These are phyloP conservation scores for Arabis alpina DNA, from an alignment of 345 rosid genomes.

Conservation along the genomic window DNA sequence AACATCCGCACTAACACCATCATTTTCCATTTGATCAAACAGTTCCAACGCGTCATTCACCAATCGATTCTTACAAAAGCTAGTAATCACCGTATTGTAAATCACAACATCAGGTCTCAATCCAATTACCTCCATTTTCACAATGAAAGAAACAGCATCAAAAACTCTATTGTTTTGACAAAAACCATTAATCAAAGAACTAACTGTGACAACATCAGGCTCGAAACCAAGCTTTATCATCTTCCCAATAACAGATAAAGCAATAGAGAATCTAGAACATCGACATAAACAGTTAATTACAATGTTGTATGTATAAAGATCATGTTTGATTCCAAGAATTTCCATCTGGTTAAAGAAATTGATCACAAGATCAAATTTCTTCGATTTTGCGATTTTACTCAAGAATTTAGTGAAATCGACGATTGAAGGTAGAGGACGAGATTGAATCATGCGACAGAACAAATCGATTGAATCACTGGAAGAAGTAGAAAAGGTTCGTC, in stretches of 20 bases:
- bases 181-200: conserved; percentile 35
- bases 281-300: conserved; percentile 39
- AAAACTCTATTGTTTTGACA: conserved; percentile 31
- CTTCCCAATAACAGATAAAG: conserved; percentile 40
- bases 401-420: conserved; percentile 30
- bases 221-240: conserved; percentile 37
- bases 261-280: conserved; percentile 7
- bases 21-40: conserved; percentile 14
- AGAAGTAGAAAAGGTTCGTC: conserved; percentile 2
- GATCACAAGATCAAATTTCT: conserved; percentile 26
- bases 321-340: conserved; percentile 24
- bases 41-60: conserved; percentile 28
- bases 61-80: conserved; percentile 22
- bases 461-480: not conserved
- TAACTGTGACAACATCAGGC: conserved; percentile 39
- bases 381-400: conserved; percentile 28
- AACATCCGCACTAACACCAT: conserved; percentile 24
- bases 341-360: conserved; percentile 34
- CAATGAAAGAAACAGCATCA: conserved; percentile 30
- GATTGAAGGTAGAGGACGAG: conserved; percentile 39
- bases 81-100: conserved; percentile 33
- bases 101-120: conserved; percentile 28
- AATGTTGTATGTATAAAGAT: conserved; percentile 40
- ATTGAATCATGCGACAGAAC: conserved; percentile 24
- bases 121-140: conserved; percentile 28